A percentile compares a stretch with the other conserved stretches of the same genome.
Conservation (phyloP, 768 basidiomycete species). For the Psilocybe subaeruginosa region DNA sequence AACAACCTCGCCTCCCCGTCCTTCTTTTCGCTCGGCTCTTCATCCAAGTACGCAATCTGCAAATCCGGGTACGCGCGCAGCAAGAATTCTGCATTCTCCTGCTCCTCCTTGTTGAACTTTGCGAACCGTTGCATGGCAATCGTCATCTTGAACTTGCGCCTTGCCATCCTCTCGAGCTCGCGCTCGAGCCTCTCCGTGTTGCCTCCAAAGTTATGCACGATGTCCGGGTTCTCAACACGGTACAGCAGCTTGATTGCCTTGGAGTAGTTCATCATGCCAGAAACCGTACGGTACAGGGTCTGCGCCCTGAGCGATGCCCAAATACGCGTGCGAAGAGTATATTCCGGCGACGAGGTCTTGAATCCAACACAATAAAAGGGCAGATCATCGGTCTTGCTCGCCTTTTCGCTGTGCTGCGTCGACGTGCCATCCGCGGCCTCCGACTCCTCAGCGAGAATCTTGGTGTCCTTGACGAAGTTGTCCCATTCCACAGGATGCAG, state of each 20-base stretch:
- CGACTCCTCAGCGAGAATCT: conserved; percentile 94
- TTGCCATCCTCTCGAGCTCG: conserved; percentile 95
- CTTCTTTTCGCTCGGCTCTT: conserved; percentile 88
- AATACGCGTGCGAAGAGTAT: conserved; percentile 97
- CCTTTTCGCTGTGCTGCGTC: conserved; percentile 72
- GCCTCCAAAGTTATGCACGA: conserved; percentile 94
- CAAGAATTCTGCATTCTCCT: conserved; percentile 97
- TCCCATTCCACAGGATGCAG: conserved; percentile 99
- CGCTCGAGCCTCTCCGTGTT: conserved; percentile 96
- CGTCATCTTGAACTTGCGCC: conserved; percentile 97
- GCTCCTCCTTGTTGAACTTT: conserved; percentile 99
- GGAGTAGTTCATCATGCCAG: conserved; percentile 99
- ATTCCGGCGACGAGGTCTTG: conserved; percentile 98
- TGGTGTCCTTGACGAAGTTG: conserved; percentile 99
- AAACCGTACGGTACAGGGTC: conserved; percentile 97
- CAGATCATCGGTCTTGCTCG: conserved; percentile 81
- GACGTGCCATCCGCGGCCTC: conserved; percentile 58
- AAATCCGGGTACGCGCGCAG: conserved; percentile 97
- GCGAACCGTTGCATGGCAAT: conserved; percentile 99
- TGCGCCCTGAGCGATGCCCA: conserved; percentile 99
- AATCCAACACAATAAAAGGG: conserved; percentile 99
- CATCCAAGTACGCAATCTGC: conserved; percentile 97
- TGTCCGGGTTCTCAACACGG: conserved; percentile 97
- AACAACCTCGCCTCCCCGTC: conserved; percentile 89
- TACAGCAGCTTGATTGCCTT: conserved; percentile 99